phyloP scores from a whole-genome alignment of 495 filamentous ascomycete species.

The Xylaria castorea region DNA sequence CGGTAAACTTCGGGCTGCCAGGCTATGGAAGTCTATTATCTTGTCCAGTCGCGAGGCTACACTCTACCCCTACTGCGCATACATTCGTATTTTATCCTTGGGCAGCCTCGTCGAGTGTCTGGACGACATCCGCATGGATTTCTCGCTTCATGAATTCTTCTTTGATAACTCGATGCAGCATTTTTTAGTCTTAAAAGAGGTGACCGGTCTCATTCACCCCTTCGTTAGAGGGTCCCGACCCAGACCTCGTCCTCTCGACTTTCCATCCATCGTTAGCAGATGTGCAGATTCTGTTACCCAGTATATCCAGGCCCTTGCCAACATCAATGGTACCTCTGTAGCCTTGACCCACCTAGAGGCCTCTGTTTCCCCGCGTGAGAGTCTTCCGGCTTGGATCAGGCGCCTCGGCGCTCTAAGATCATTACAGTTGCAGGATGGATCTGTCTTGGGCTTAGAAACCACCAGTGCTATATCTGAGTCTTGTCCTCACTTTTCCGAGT shows the following conservation, averaged over 20 bases:
- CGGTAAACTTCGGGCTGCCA: slow-evolving; percentile 56
- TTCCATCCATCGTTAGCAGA: slow-evolving; percentile 32
- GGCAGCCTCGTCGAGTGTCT: slow-evolving; percentile 65
- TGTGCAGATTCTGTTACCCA: slow-evolving; percentile 43
- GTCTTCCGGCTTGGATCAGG: slow-evolving; percentile 46
- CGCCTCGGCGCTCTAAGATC: slow-evolving; percentile 46
- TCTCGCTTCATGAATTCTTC: slow-evolving; percentile 51
- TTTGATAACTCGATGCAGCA: slow-evolving; percentile 56
- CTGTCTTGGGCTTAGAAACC: slow-evolving; percentile 58
- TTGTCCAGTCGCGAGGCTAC: slow-evolving; percentile 69
- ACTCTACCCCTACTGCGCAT: slow-evolving; percentile 71
- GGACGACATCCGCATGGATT: slow-evolving; percentile 54
- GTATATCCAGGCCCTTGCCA: slow-evolving; percentile 45
- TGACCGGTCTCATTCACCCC: neutral
- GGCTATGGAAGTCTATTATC: slow-evolving; percentile 73
- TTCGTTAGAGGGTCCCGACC: neutral
- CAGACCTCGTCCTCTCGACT: slow-evolving; percentile 23
- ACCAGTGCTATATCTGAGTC: slow-evolving; percentile 59
- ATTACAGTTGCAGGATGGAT: slow-evolving; percentile 64
- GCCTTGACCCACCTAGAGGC: slow-evolving; percentile 59
- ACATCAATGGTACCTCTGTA: slow-evolving; percentile 36
- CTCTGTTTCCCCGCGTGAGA: slow-evolving; percentile 34
- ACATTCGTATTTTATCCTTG: slow-evolving; percentile 68
- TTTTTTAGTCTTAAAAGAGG: slow-evolving; percentile 34
- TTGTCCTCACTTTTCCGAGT: slow-evolving; percentile 66